These are phyloP conservation scores for Candida peoriensis DNA, from an alignment of 805 yeast genomes.

Conservation along the genomic window DNA sequence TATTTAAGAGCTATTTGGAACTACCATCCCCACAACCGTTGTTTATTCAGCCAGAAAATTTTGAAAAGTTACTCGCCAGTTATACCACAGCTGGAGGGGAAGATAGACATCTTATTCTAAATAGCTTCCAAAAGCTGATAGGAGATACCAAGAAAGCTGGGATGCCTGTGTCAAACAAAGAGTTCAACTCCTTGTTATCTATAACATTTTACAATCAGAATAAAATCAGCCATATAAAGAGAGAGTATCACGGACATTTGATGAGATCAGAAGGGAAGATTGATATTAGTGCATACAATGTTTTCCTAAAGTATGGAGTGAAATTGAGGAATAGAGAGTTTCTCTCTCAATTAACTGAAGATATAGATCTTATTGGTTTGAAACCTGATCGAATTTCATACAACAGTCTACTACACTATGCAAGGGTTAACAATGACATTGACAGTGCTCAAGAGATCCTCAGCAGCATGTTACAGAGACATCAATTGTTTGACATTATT, in stretches of 20 bases:
- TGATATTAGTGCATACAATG: conserved; percentile 22
- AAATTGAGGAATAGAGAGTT: conserved; percentile 10
- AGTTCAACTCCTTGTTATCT: conserved; percentile 22
- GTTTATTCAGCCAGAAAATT: conserved; percentile 24
- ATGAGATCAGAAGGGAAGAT: conserved; percentile 1
- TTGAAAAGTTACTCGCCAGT: conserved; percentile 26
- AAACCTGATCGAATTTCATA: conserved; percentile 28
- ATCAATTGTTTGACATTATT: background rate
- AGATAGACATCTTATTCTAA: conserved; percentile 12
- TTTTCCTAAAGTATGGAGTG: conserved; percentile 24
- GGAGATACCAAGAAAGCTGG: conserved; percentile 22
- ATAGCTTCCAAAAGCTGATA: conserved; percentile 4
- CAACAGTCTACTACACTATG: conserved; percentile 15
- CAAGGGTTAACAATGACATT: conserved; percentile 7
- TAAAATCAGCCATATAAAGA: conserved; percentile 3
- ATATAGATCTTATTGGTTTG: conserved; percentile 14
- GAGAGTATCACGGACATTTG: conserved; percentile 1
- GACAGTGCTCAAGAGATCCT: conserved; percentile 3
- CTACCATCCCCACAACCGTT: conserved; percentile 31
- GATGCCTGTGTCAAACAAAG: conserved; percentile 27
- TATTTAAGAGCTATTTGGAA: conserved; percentile 21
- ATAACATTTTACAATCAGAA: conserved; percentile 11
- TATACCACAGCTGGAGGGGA: conserved; percentile 15
- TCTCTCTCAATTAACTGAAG: conserved; percentile 13
- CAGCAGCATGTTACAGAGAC: conserved; percentile 1